phyloP scores from a whole-genome alignment of 345 rosid genomes.

The Turritis glabra region DNA sequence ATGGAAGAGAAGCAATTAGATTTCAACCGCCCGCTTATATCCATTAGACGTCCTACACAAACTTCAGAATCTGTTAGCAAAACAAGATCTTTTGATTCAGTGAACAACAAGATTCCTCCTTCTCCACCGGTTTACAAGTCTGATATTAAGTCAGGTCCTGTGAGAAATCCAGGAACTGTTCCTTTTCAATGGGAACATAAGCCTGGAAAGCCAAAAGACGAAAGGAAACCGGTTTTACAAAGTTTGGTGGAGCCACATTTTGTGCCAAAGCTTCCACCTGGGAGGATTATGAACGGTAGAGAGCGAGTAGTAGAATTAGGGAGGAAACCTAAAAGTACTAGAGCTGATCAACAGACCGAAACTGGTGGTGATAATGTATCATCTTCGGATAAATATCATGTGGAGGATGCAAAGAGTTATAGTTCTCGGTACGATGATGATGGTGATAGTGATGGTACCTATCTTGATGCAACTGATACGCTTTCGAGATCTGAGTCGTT shows the following conservation, averaged over 20 bases:
- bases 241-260: slow-evolving; percentile 38
- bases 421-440: slow-evolving; percentile 35
- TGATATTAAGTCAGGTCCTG: slow-evolving; percentile 86
- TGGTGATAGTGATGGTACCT: slow-evolving; percentile 45
- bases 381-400: neutral
- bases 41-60: slow-evolving; percentile 59
- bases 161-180: slow-evolving; percentile 80
- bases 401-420: slow-evolving; percentile 25
- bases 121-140: slow-evolving; percentile 68
- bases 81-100: slow-evolving; percentile 46
- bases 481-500: slow-evolving; percentile 62
- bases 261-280: slow-evolving; percentile 90
- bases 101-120: slow-evolving; percentile 36
- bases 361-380: neutral
- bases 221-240: slow-evolving; percentile 34
- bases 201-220: slow-evolving; percentile 84
- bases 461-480: slow-evolving; percentile 57
- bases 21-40: slow-evolving; percentile 74
- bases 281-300: too few species aligned
- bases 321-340: slow-evolving; percentile 33
- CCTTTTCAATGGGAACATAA: slow-evolving; percentile 88
- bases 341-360: slow-evolving; percentile 3
- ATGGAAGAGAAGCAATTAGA: slow-evolving; percentile 87
- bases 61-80: slow-evolving; percentile 46
- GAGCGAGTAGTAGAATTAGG: slow-evolving; percentile 22